phyloP scores from a whole-genome alignment of 768 basidiomycete species.

The Collybiopsis luxurians region DNA sequence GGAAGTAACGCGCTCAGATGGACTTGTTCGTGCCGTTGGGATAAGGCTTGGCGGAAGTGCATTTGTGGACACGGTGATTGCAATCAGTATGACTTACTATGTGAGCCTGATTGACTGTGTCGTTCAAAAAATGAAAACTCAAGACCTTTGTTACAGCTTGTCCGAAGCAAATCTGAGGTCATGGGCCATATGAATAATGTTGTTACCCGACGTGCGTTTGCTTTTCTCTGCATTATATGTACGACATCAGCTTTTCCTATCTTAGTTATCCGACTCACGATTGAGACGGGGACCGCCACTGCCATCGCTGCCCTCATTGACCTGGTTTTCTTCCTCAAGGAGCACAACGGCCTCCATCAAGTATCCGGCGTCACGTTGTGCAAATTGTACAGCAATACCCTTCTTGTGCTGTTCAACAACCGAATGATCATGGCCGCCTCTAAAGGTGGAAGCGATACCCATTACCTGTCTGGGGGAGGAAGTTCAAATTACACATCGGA shows the following conservation, averaged over 20 bases:
- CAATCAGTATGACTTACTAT: slow-evolving; percentile 13
- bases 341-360: slow-evolving; percentile 12
- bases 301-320: slow-evolving; percentile 13
- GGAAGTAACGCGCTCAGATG: not conserved
- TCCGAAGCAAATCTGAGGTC: slow-evolving; percentile 7
- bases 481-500: too few species aligned
- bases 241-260: too few species aligned
- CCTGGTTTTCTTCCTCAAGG: slow-evolving; percentile 12
- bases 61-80: slow-evolving; percentile 13
- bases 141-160: too few species aligned
- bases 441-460: too few species aligned
- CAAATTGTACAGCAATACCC: slow-evolving; percentile 15
- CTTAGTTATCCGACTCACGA: slow-evolving; percentile 13
- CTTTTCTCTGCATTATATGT: too few species aligned
- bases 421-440: not conserved
- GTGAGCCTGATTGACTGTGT: too few species aligned
- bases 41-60: slow-evolving; percentile 11
- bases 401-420: slow-evolving; percentile 15
- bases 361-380: slow-evolving; percentile 13
- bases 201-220: slow-evolving; percentile 12
- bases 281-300: slow-evolving; percentile 14
- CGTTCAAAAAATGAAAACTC: too few species aligned
- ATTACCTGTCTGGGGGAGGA: too few species aligned
- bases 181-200: slow-evolving; percentile 6
- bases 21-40: slow-evolving; percentile 11